phyloP scores from a whole-genome alignment of 176 grass and related monocot species.

The Panicum miliaceum region DNA sequence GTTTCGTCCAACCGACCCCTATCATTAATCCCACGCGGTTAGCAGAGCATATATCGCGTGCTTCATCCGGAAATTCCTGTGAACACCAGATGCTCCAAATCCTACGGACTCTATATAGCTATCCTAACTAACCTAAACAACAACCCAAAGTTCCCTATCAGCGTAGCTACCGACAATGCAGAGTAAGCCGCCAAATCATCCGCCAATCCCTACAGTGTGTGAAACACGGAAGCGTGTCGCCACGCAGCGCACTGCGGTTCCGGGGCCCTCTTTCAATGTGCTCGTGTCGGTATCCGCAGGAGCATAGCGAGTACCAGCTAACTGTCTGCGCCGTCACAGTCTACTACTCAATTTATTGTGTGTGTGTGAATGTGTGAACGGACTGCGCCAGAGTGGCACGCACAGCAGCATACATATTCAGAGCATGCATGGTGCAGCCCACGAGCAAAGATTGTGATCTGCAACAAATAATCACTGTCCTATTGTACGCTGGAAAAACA shows the following conservation, averaged over 20 bases:
- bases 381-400: background rate
- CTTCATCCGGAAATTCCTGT: background rate
- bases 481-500: background rate
- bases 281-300: slow-evolving; percentile 6
- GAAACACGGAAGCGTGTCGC: slow-evolving; percentile 43
- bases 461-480: background rate
- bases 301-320: background rate
- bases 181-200: slow-evolving; percentile 17
- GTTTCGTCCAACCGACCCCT: background rate
- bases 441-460: background rate
- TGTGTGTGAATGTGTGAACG: slow-evolving; percentile 33
- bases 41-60: background rate
- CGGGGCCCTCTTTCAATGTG: background rate
- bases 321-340: background rate
- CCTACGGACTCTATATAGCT: background rate
- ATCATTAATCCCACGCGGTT: background rate
- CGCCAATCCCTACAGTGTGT: slow-evolving; percentile 25
- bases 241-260: background rate
- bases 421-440: background rate
- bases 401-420: background rate
- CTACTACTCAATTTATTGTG: background rate
- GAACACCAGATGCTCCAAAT: background rate
- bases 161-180: slow-evolving; percentile 8
- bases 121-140: slow-evolving; percentile 11
- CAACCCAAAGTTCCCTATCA: slow-evolving; percentile 29